Base-by-base conservation (phyloP, 495 filamentous ascomycete species). In the Penicillium odoratum region DNA sequence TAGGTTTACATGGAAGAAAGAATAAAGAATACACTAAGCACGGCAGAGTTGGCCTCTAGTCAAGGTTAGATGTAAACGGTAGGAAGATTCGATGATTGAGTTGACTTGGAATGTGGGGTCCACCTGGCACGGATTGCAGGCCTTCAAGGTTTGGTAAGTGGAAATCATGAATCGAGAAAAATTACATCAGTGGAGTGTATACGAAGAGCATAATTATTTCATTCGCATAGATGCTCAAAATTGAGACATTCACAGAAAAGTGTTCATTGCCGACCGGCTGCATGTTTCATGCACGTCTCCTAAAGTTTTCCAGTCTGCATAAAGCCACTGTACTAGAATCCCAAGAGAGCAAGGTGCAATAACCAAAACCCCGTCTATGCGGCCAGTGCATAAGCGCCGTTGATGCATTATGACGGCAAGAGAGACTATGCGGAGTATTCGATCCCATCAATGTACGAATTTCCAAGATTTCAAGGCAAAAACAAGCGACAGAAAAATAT, bases 361-460 rank as follows among this genome's bases (percentile, higher is more conserved):
- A 48, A 16, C 48, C 34, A 43, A 38, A 25, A 5, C 33, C 48
- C 34, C 28, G 11, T 26, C 3, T 34, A 53, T 53, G 34, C 38
- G 31, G 44, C n/a, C 31, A 45, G 13, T 59, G 58, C 53, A 61
- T 53, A 61, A 29, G 49, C 54, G 43, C 59, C 59, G 34, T 61
- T 60, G 58, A 51, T 25, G 58, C 56, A 52, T 56, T n/a, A 25
- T 9, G 31, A 53, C 38, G 38, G 15, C 42, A 42, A 45, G 45
- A 48, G 3, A 3, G 3, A n/a, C 13, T n/a, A 5, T 15, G 15
- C 5, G 46, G 25, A 31, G 28, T 30, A 21, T 21, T 21, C 21
- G 21, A 21, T 21, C 21, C 21, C 21, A 21, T 21, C 21, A 21
- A 21, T 21, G 21, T 21, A 21, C 21, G 21, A 21, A 21, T 1